These are phyloP conservation scores for Leishmania guyanensis DNA, from an alignment of 208 protist species.

Conservation along the genomic window DNA sequence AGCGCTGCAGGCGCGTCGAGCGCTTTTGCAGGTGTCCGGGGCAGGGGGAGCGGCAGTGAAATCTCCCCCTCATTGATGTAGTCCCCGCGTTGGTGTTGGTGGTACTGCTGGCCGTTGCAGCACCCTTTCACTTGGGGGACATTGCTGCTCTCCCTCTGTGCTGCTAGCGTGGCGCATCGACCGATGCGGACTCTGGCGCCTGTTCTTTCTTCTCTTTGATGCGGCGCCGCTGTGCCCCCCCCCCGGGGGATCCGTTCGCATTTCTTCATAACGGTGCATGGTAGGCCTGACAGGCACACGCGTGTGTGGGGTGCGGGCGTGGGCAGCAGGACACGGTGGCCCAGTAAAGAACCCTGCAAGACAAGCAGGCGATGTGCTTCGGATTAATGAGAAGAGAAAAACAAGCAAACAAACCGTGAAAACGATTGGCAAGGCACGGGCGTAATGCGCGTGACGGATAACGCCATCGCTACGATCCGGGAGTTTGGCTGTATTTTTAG, in stretches of 20 bases:
- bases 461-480: background rate
- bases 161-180: background rate
- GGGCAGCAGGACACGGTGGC: background rate
- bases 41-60: background rate
- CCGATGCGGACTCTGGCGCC: background rate
- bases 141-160: background rate
- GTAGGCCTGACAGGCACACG: background rate
- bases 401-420: background rate
- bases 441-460: background rate
- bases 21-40: conserved; percentile 15
- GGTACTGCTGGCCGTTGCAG: background rate
- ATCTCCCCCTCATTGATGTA: background rate
- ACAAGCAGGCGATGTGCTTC: background rate
- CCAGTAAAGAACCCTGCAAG: too few species aligned
- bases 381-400: background rate
- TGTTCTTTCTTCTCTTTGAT: background rate
- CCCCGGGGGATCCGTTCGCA: background rate
- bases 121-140: background rate
- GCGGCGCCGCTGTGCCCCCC: background rate
- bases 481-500: background rate
- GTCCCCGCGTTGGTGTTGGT: background rate
- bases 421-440: background rate
- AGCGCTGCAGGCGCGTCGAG: conserved; percentile 13
- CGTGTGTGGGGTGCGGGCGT: too few species aligned
- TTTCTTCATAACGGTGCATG: background rate